A percentile compares a stretch with the other conserved stretches of the same genome.
Conservation (phyloP, 1,284 basidiomycete species). For the Apiotrichum akiyoshidainum region DNA sequence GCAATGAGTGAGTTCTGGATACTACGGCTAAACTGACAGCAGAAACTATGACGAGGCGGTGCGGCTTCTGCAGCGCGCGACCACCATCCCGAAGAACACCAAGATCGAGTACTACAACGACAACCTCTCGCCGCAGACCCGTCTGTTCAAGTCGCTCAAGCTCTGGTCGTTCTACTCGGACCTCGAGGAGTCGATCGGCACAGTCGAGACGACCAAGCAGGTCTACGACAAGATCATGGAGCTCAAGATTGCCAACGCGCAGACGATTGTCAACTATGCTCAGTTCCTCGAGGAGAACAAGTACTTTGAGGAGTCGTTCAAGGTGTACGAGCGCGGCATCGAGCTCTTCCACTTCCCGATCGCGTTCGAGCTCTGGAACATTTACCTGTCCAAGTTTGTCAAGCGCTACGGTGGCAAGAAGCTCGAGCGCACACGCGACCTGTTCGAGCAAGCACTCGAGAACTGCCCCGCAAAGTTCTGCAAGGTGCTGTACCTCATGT, state of each 20-base stretch:
- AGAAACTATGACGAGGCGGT: slow-evolving; percentile 96
- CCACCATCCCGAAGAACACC: slow-evolving; percentile 79
- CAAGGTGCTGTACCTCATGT: slow-evolving; percentile 94
- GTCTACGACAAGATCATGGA: slow-evolving; percentile 98
- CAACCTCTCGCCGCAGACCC: slow-evolving; percentile 75
- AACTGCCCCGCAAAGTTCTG: slow-evolving; percentile 93
- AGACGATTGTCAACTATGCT: slow-evolving; percentile 95
- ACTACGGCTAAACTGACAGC: slow-evolving; percentile 3
- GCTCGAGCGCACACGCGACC: slow-evolving; percentile 88
- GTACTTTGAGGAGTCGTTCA: slow-evolving; percentile 98
- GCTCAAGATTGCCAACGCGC: slow-evolving; percentile 96
- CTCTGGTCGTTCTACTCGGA: slow-evolving; percentile 99
- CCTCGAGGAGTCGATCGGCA: slow-evolving; percentile 92
- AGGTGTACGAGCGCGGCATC: slow-evolving; percentile 96
- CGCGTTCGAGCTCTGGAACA: slow-evolving; percentile 99
- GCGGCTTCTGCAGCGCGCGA: slow-evolving; percentile 91
- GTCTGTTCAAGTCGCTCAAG: slow-evolving; percentile 96
- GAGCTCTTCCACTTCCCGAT: slow-evolving; percentile 97
- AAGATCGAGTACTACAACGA: slow-evolving; percentile 96
- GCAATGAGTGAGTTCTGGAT: slow-evolving; percentile 73
- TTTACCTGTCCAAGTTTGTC: slow-evolving; percentile 94
- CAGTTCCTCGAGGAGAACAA: slow-evolving; percentile 95
- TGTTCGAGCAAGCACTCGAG: slow-evolving; percentile 96
- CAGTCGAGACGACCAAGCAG: slow-evolving; percentile 83
- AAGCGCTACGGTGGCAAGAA: slow-evolving; percentile 94